phyloP scores from a whole-genome alignment of 176 grass and related monocot genomes.

The Avena insularis region DNA sequence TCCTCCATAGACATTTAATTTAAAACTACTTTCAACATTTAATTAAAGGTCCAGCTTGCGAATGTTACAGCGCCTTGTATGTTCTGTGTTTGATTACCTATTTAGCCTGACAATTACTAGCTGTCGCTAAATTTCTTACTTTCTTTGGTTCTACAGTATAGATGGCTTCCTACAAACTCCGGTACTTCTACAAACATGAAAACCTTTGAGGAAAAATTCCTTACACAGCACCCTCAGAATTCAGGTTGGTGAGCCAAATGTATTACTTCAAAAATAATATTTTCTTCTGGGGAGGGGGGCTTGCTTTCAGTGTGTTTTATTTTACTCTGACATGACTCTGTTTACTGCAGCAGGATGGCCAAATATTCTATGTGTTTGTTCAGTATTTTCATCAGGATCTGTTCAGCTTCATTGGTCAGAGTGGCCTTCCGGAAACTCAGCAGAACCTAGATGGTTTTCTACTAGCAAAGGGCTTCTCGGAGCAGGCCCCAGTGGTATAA shows the following conservation, averaged over 20 bases:
- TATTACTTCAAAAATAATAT: neutral
- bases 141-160: constrained; percentile 74
- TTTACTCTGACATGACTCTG: constrained; percentile 40
- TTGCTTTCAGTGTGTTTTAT: constrained; percentile 27
- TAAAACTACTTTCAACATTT: constrained; percentile 11
- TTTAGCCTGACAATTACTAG: constrained; percentile 23
- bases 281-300: neutral
- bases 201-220: constrained; percentile 89
- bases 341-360: constrained; percentile 91
- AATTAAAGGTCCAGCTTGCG: constrained; percentile 7
- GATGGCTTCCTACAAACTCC: constrained; percentile 87
- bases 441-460: constrained; percentile 86
- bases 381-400: constrained; percentile 98
- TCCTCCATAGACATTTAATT: neutral
- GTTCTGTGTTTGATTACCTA: neutral
- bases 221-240: constrained; percentile 79
- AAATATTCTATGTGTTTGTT: constrained; percentile 84
- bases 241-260: constrained; percentile 63
- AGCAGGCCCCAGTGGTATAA: constrained; percentile 95
- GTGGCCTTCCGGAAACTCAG: constrained; percentile 77
- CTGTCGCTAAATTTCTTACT: constrained; percentile 46
- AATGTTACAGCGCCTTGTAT: neutral
- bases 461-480: constrained; percentile 97
- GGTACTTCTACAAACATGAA: constrained; percentile 64
- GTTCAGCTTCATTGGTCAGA: constrained; percentile 98